Base-by-base conservation (phyloP, 1,139 yeast genomes). In the Geotrichum klebahnii region DNA sequence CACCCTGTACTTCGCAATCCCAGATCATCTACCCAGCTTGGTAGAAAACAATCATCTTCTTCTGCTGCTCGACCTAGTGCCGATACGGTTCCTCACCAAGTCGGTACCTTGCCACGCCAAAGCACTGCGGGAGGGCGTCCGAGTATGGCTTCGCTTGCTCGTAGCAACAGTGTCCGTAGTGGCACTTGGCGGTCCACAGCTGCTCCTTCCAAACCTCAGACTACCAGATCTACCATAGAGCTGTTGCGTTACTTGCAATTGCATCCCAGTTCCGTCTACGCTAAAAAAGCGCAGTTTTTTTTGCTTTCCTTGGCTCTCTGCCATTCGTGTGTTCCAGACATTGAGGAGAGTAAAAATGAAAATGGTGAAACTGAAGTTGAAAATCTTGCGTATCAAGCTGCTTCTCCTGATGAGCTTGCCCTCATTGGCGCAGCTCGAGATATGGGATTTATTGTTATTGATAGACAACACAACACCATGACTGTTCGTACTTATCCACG, bases 351-450 rank as follows among this genome's bases (percentile, higher is more conserved):
- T n/a, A 58, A 53, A 32, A 57, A 53, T 19, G 60, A 46, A 8
- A 57, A 67, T 16, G 69, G 67, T 1, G 70, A 66, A 3, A 72
- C 67, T 9, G 83, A 77, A 44, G 78, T 72, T 22, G 71, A 71
- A 31, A 49, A 53, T 23, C 77, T 89, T 19, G 80, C 78, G 44
- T 94, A 90, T 61, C 97, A 89, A 64, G 88, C 97, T 0, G 82
- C 97, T 0, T 90, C 97, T 0, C 98, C 98, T 0, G 98, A 92
- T 70, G 99, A 92, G 65, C 68, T 90, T 49, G 98, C 99, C 0
- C 72, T 92, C 37, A 92, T 92, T 1, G 81, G 84, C 52, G 98
- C 97, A 0, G 98, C 98, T 0, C 75, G 96, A 57, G 98, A 92
- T 64, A 74, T 92, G 72, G 98, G 98, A 0, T 94, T 74, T 65